Evolutionary conservation across 2,329 filamentous ascomycete species (phyloP), one percentile per base, ranked within the genome.

Genomic region (Penicillium fuscoglaucum): DNA sequence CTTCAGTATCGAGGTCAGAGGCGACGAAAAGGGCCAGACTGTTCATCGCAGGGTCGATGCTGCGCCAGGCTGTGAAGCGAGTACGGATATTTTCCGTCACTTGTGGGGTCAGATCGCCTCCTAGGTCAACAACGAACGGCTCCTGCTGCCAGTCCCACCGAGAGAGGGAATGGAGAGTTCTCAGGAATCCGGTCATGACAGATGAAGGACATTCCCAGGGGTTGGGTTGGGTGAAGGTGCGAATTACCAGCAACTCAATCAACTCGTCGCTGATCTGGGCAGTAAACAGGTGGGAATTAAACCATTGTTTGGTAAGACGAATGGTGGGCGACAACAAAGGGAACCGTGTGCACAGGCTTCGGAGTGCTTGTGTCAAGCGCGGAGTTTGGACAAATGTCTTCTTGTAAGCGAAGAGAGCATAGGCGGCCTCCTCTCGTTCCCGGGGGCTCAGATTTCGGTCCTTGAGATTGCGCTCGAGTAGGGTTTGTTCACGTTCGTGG

Each of bases 81-180:
- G 87, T 90, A 39, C 82, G 82, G 62, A 95, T 87, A 3, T 81
- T 78, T 33, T 84, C 77, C 12, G 88, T 81, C 31, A 89, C 85
- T 12, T 84, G 78, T 8, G 80, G 75, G 8, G 84, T 83, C 69
- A 96, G 81, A 15, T 86, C 83, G 12, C 71, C 72, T 26, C 86
- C 83, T 28, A 91, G 83, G 72, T 97, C 91, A 28, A 97, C 82
- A 35, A 96, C 82, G 33, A 98, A 80, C 1, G 95, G 90, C 53
- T 92, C 88, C 8, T 87, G 82, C 29, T 90, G 86, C 95, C 95
- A 99, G 72, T 98, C 91, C 92, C 95, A 99, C 43, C 87, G 83
- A 1, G 92, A 86, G 15, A 99, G 80, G 73, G 93, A 89, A 33
- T 88, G 79, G 1, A 99, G 79, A 0, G 90, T 90, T 24, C 93